Percentiles rank a stretch among this genome's conserved stretches.
Conservation (phyloP, 441 rosid species). For the Pelargonium cotyledonis region DNA sequence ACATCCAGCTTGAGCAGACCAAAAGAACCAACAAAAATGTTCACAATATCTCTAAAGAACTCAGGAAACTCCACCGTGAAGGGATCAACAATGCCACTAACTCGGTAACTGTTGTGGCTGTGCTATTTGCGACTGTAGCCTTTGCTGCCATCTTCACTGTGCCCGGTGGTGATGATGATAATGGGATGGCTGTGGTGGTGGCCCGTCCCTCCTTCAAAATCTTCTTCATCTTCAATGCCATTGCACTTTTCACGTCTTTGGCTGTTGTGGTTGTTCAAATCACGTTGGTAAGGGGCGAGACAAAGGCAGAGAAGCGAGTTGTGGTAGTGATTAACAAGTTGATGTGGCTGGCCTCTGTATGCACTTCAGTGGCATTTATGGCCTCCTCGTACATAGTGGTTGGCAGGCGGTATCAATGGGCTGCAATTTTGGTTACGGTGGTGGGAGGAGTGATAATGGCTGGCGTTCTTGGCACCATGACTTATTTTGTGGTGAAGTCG, state of each 20-base stretch:
- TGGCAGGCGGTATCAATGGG: slow-evolving; percentile 71
- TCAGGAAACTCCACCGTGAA: slow-evolving; percentile 90
- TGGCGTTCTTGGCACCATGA: slow-evolving; percentile 91
- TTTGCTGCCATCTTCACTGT: slow-evolving; percentile 92
- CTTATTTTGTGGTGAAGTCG: slow-evolving; percentile 81
- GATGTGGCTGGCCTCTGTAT: slow-evolving; percentile 95
- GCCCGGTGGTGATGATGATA: slow-evolving; percentile 69
- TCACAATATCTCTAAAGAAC: slow-evolving; percentile 89
- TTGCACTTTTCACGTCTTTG: slow-evolving; percentile 89
- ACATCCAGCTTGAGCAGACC: slow-evolving; percentile 88
- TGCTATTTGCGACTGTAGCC: slow-evolving; percentile 93
- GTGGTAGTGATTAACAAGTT: slow-evolving; percentile 85
- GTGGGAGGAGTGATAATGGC: slow-evolving; percentile 92
- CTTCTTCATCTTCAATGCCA: slow-evolving; percentile 89
- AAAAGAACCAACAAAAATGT: slow-evolving; percentile 93
- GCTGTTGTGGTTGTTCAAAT: slow-evolving; percentile 98
- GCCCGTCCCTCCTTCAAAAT: slow-evolving; percentile 66
- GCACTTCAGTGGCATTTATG: slow-evolving; percentile 91
- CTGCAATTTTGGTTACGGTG: slow-evolving; percentile 68
- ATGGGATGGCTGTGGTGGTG: slow-evolving; percentile 72
- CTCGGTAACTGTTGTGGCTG: slow-evolving; percentile 95
- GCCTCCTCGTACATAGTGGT: slow-evolving; percentile 92
- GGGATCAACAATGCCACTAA: slow-evolving; percentile 96
- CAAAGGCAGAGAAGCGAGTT: slow-evolving; percentile 88
- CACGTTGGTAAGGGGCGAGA: slow-evolving; percentile 92